phyloP scores from a whole-genome alignment of 768 basidiomycete genomes.

The Boletus rex-veris region DNA sequence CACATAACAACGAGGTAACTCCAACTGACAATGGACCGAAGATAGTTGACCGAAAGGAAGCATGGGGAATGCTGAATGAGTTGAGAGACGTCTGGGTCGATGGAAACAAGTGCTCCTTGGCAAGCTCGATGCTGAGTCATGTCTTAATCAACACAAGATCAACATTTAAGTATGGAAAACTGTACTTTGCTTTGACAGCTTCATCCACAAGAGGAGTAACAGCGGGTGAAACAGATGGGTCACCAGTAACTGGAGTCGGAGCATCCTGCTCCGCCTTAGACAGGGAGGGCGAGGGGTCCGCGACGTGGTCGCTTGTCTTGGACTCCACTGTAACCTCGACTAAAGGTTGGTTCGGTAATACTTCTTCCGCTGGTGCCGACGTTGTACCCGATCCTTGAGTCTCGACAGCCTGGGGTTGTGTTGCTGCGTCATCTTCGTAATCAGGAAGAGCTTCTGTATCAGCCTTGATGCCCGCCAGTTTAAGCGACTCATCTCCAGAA shows the following conservation, averaged over 20 bases:
- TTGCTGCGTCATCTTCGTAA: conserved; percentile 48
- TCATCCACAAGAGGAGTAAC: conserved; percentile 14
- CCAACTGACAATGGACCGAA: conserved; percentile 60
- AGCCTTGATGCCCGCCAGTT: conserved; percentile 46
- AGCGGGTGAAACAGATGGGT: conserved; percentile 7
- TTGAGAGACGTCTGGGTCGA: conserved; percentile 22
- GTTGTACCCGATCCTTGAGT: conserved; percentile 5
- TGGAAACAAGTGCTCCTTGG: conserved; percentile 50
- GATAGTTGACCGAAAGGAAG: conserved; percentile 55
- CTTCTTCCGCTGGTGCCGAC: not conserved
- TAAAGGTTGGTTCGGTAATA: not conserved
- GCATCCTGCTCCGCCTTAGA: conserved; percentile 8
- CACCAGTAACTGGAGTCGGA: conserved; percentile 2
- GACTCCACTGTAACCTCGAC: not conserved
- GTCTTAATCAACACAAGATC: conserved; percentile 1
- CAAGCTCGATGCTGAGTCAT: conserved; percentile 37
- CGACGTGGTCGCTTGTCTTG: not conserved
- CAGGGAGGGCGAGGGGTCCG: not conserved
- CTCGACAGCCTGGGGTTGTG: conserved; percentile 7
- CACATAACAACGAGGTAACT: not conserved
- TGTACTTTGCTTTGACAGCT: conserved; percentile 26
- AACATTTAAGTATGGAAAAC: not conserved
- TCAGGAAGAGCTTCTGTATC: conserved; percentile 47
- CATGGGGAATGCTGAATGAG: conserved; percentile 19
- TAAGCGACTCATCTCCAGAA: conserved; percentile 45